Conservation (phyloP, 2,329 filamentous ascomycete species). For the Pestalotiopsis sp. region DNA sequence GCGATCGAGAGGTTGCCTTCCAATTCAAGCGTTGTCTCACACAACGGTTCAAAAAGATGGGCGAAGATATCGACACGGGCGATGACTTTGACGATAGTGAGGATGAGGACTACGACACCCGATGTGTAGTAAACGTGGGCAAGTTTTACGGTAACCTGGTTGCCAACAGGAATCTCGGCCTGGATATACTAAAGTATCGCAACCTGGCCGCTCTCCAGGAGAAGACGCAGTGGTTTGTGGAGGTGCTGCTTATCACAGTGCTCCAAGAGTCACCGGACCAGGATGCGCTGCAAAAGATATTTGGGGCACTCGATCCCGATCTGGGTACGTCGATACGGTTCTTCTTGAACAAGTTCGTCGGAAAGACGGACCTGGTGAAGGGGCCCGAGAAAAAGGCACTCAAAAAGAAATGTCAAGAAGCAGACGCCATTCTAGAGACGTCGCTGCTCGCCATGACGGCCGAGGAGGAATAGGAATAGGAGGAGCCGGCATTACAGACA, state of each 20-base stretch:
- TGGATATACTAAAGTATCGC: conserved; percentile 66
- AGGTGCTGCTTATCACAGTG: conserved; percentile 76
- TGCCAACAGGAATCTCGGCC: conserved; percentile 44
- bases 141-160: conserved; percentile 58
- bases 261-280: conserved; percentile 66
- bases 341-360: conserved; percentile 76
- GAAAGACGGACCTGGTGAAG: conserved; percentile 59
- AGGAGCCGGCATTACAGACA: not conserved
- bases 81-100: conserved; percentile 65
- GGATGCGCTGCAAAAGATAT: conserved; percentile 62
- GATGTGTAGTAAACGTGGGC: conserved; percentile 54
- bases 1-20: conserved; percentile 75
- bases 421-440: conserved; percentile 38
- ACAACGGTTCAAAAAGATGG: conserved; percentile 82
- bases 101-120: conserved; percentile 55
- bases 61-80: conserved; percentile 64
- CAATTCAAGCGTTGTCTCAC: conserved; percentile 87
- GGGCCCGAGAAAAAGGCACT: conserved; percentile 52
- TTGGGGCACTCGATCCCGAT: conserved; percentile 66
- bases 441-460: conserved; percentile 19
- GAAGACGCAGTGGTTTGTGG: conserved; percentile 77
- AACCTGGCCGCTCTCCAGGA: conserved; percentile 78
- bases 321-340: conserved; percentile 77
- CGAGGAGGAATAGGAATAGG: not conserved
- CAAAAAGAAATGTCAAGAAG: conserved; percentile 48